Base-by-base conservation (phyloP, 306 rosid genomes). In the Carpinus fangiana region DNA sequence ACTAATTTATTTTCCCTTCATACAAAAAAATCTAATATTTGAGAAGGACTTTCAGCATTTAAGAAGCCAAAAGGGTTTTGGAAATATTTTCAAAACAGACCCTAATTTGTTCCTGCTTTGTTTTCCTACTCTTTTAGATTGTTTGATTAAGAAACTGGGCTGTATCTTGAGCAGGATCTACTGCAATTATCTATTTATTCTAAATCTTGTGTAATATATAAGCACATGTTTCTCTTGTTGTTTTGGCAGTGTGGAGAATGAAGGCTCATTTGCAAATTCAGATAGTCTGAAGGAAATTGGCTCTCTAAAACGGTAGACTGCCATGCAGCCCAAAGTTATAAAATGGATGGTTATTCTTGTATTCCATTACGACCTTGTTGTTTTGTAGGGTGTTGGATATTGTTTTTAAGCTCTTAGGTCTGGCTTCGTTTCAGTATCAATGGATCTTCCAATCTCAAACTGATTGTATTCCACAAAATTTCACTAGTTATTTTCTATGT, bases 281-380 rank as follows among this genome's bases (percentile, higher is more conserved):
- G 90, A 86, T 34, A 80, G 50, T 51, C 68, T 79, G 20, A 87
- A 76, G 80, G 96, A 90, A 84, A 86, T 72, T 79, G 79, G 86
- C 71, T 89, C 87, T 76, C 81, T 84, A 66, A 95, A 95, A 80
- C 84, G 98, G 99, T 91, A 84, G 56, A 34, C 54, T 38, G 52
- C 34, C 65, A 53, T 46, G 72, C 41, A 17, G 50, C 17, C 70
- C 68, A 9, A 13, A 38, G 74, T 41, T 12, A 9, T 23, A 17
- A 66, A 62, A 34, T 28, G 7, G 21, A 6, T 34, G 13, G 51
- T 5, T 48, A 66, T 38, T 66, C 48, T 8, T 66, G 7, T n/a
- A 38, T 66, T 38, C 50, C 28, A 66, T 38, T 18, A 9, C 47
- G 36, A 38, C 8, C 38, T 20, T 0, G 66, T 77, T 50, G 71